phyloP scores from a whole-genome alignment of 2,329 filamentous ascomycete species.

The Cercospora brassicicola region DNA sequence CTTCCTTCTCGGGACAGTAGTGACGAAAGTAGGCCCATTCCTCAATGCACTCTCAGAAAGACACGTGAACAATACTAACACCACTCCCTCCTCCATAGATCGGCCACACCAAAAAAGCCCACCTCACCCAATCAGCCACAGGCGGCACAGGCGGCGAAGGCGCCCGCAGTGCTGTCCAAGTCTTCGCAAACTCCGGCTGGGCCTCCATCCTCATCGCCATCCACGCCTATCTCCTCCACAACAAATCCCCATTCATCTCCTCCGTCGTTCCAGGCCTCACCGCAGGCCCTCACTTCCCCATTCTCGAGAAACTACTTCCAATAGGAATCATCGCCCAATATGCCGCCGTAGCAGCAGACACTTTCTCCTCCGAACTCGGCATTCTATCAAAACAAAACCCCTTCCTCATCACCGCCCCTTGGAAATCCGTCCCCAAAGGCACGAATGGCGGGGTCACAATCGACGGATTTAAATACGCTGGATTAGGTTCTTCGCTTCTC shows the following conservation, averaged over 20 bases:
- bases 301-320: conserved; percentile 44
- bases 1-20: conserved; percentile 79
- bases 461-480: conserved; percentile 59
- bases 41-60: too few relatives aligned
- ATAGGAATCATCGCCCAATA: conserved; percentile 62
- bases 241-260: conserved; percentile 37
- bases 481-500: conserved; percentile 53
- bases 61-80: not conserved
- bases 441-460: conserved; percentile 91
- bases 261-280: conserved; percentile 25
- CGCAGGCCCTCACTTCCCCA: conserved; percentile 45
- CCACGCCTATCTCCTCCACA: conserved; percentile 49
- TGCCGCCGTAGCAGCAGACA: conserved; percentile 87
- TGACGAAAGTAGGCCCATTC: conserved; percentile 62
- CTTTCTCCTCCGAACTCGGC: conserved; percentile 90
- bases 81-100: conserved; percentile 53
- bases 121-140: conserved; percentile 73
- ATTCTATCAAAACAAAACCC: conserved; percentile 77
- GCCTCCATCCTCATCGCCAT: conserved; percentile 65
- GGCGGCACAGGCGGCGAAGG: conserved; percentile 77
- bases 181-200: conserved; percentile 82
- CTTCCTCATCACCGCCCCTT: conserved; percentile 79
- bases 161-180: conserved; percentile 79
- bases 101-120: conserved; percentile 82
- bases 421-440: conserved; percentile 79